A percentile compares a stretch with the other conserved stretches of the same genome.
These are phyloP conservation scores for Xylariaceae sp. DNA, from an alignment of 2,329 filamentous ascomycete species.

Conservation along the genomic window DNA sequence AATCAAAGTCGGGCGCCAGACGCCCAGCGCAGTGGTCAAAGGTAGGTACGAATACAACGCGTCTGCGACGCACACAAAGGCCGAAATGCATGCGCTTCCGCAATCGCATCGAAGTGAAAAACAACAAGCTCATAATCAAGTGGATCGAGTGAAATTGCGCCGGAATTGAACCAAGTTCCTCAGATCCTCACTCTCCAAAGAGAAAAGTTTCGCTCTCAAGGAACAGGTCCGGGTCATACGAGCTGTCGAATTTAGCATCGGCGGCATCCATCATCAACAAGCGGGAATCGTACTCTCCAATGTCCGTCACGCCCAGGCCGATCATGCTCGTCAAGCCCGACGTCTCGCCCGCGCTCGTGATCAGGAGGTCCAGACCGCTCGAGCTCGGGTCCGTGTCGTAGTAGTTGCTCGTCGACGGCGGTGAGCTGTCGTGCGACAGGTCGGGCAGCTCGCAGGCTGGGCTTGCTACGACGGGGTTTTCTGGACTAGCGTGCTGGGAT, in stretches of 20 bases:
- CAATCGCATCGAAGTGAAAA: too few species aligned
- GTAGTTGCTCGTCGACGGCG: constrained; percentile 45
- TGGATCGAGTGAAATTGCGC: too few species aligned
- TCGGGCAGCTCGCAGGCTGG: constrained; percentile 58
- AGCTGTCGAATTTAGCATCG: background rate
- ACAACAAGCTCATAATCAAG: too few species aligned
- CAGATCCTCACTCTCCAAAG: background rate
- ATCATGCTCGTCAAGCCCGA: constrained; percentile 29
- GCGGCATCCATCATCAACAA: background rate
- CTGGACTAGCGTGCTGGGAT: constrained; percentile 25
- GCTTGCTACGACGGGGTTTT: constrained; percentile 46
- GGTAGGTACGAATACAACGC: too few species aligned
- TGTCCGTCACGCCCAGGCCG: constrained; percentile 38
- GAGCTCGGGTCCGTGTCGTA: constrained; percentile 46
- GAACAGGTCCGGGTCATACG: background rate
- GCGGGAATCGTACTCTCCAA: constrained; percentile 31
- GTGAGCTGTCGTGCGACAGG: constrained; percentile 60
- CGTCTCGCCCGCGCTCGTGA: constrained; percentile 30
- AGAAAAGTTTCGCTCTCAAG: background rate
- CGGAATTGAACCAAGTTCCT: too few species aligned
- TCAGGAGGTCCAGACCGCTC: constrained; percentile 31
- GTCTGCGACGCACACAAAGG: too few species aligned
- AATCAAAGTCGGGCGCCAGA: too few species aligned
- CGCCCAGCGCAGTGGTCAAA: too few species aligned
- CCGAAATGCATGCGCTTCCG: too few species aligned